Conservation (phyloP, 73 alveolate genomes). For the Paramecium biaurelia region DNA sequence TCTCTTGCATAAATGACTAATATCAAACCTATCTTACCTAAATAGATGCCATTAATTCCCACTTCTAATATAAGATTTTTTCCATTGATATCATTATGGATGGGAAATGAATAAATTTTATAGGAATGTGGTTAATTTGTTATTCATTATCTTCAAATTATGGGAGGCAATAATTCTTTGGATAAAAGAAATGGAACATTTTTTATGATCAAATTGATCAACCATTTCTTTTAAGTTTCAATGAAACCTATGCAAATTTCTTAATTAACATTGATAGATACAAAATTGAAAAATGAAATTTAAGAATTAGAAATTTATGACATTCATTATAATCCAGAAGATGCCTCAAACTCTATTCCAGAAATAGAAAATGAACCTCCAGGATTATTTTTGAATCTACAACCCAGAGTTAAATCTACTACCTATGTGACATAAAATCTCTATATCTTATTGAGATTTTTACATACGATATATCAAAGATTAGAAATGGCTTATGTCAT, state of each 20-base stretch:
- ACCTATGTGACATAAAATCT: not conserved
- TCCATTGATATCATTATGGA: not conserved
- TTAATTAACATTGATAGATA: not conserved
- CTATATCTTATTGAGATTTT: constrained; percentile 3
- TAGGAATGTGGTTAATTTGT: constrained; percentile 40
- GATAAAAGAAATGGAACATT: constrained; percentile 2
- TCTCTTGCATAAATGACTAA: constrained; percentile 16
- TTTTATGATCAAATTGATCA: not conserved
- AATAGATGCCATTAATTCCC: not conserved
- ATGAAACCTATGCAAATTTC: not conserved
- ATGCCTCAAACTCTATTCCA: not conserved
- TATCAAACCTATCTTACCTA: not conserved
- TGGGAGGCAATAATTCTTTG: constrained; percentile 16
- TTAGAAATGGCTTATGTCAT: constrained; percentile 24
- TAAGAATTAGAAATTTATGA: constrained; percentile 15
- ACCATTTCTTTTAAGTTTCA: not conserved
- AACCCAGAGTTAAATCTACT: not conserved
- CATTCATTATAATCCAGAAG: constrained; percentile 34
- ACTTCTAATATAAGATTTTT: not conserved
- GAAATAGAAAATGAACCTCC: not conserved
- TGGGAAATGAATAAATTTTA: constrained; percentile 31
- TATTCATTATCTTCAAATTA: constrained; percentile 30
- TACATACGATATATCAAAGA: constrained; percentile 14
- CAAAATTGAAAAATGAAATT: not conserved
- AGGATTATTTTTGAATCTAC: not conserved